Percentiles rank a stretch among this genome's conserved stretches.
These are phyloP conservation scores for Ajuga chamaepitys DNA, from an alignment of 257 asterid species.

Conservation along the genomic window DNA sequence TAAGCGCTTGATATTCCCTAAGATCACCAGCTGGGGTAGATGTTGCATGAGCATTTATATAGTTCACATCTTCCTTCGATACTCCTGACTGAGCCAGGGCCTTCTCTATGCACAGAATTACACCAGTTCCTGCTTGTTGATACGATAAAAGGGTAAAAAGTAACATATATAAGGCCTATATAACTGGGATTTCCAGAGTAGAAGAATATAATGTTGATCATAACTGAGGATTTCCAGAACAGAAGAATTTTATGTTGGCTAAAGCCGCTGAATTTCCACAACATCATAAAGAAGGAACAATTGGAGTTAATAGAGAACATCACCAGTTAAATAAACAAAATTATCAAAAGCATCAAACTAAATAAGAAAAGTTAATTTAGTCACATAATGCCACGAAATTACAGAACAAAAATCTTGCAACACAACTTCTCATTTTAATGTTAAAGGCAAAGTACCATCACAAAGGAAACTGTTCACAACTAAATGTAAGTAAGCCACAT, in stretches of 20 bases:
- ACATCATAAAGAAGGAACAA: not conserved
- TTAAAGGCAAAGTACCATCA: not conserved
- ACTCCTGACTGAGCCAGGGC: slow-evolving; percentile 96
- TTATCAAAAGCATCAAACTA: not conserved
- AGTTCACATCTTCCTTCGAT: slow-evolving; percentile 79
- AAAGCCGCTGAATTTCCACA: not conserved
- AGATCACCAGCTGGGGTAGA: slow-evolving; percentile 96
- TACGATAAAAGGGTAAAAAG: slow-evolving; percentile 8
- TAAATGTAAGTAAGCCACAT: not conserved
- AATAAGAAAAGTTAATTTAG: not conserved
- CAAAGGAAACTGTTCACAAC: not conserved
- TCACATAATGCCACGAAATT: not conserved
- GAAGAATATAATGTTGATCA: not conserved
- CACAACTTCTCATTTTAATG: not conserved
- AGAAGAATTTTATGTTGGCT: no score
- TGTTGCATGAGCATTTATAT: slow-evolving; percentile 96
- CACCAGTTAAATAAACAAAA: not conserved
- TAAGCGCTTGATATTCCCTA: slow-evolving; percentile 83
- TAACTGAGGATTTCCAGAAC: not conserved
- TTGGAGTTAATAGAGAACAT: not conserved
- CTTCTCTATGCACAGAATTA: slow-evolving; percentile 85
- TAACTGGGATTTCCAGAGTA: not conserved
- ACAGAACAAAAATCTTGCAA: not conserved
- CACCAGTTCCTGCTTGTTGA: slow-evolving; percentile 68
- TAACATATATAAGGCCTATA: not conserved